phyloP scores from a whole-genome alignment of 2,329 filamentous ascomycete species.

The Trematosphaeria pertusa region DNA sequence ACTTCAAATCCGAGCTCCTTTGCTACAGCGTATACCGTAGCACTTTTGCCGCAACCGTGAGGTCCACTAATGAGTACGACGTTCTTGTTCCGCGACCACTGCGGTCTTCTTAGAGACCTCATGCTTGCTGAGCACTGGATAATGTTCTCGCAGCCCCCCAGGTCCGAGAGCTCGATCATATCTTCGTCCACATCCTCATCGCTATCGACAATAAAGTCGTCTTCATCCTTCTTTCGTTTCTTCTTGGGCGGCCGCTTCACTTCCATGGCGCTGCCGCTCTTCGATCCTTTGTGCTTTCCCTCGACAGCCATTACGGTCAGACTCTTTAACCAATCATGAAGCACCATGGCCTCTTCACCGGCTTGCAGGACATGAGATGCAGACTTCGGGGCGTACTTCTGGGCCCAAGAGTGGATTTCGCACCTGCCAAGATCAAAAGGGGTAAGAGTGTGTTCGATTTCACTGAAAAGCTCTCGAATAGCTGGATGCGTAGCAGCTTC shows the following conservation, averaged over 20 bases:
- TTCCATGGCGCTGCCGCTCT: conserved; percentile 17
- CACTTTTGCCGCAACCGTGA: conserved; percentile 90
- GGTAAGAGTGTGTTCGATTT: conserved; percentile 69
- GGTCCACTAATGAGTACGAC: conserved; percentile 89
- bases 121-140: conserved; percentile 35
- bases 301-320: conserved; percentile 80
- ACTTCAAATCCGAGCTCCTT: conserved; percentile 92
- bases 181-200: conserved; percentile 43
- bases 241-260: conserved; percentile 55
- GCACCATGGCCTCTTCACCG: conserved; percentile 70
- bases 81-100: conserved; percentile 63
- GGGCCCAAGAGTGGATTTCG: conserved; percentile 75
- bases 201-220: conserved; percentile 45
- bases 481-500: conserved; percentile 59
- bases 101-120: conserved; percentile 46
- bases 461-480: conserved; percentile 64
- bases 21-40: conserved; percentile 88
- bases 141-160: conserved; percentile 52
- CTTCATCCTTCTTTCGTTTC: conserved; percentile 64
- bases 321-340: conserved; percentile 82
- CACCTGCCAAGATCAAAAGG: conserved; percentile 82
- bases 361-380: conserved; percentile 78
- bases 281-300: conserved; percentile 52
- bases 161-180: conserved; percentile 71
- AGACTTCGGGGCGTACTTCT: conserved; percentile 80